These are phyloP conservation scores for Trichosanthes cucumerina DNA, from an alignment of 306 rosid genomes.

Conservation along the genomic window DNA sequence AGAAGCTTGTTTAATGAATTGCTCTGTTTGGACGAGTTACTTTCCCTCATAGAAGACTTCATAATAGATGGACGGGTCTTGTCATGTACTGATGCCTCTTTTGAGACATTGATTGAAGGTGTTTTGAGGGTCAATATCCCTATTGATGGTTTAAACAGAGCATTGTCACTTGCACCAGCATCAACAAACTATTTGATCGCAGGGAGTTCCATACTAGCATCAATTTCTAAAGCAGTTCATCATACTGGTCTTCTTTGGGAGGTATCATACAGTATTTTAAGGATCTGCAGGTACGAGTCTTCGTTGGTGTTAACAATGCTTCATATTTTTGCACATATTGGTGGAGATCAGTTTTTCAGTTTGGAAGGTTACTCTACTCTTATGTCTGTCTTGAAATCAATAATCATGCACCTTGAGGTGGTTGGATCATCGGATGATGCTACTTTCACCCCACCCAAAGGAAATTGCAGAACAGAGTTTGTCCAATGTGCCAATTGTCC, in stretches of 20 bases:
- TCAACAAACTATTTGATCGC: slow-evolving; percentile 60
- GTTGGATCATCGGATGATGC: slow-evolving; percentile 21
- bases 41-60: slow-evolving; percentile 50
- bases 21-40: slow-evolving; percentile 37
- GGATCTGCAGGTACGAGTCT: slow-evolving; percentile 29
- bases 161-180: slow-evolving; percentile 28
- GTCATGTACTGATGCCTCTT: slow-evolving; percentile 11
- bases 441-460: slow-evolving; percentile 27
- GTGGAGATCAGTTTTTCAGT: slow-evolving; percentile 46
- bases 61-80: slow-evolving; percentile 36
- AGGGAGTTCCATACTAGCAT: slow-evolving; percentile 61
- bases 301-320: slow-evolving; percentile 46
- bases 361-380: slow-evolving; percentile 22
- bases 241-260: slow-evolving; percentile 44
- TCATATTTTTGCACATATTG: slow-evolving; percentile 63
- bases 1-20: slow-evolving; percentile 27
- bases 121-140: slow-evolving; percentile 19
- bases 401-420: slow-evolving; percentile 53
- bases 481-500: slow-evolving; percentile 41
- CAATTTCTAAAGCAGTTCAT: slow-evolving; percentile 47
- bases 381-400: slow-evolving; percentile 53
- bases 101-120: slow-evolving; percentile 9
- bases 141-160: slow-evolving; percentile 22
- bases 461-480: slow-evolving; percentile 27
- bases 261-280: slow-evolving; percentile 47